phyloP scores from a whole-genome alignment of 1,284 basidiomycete genomes.

The Cryptococcus wingfieldii region DNA sequence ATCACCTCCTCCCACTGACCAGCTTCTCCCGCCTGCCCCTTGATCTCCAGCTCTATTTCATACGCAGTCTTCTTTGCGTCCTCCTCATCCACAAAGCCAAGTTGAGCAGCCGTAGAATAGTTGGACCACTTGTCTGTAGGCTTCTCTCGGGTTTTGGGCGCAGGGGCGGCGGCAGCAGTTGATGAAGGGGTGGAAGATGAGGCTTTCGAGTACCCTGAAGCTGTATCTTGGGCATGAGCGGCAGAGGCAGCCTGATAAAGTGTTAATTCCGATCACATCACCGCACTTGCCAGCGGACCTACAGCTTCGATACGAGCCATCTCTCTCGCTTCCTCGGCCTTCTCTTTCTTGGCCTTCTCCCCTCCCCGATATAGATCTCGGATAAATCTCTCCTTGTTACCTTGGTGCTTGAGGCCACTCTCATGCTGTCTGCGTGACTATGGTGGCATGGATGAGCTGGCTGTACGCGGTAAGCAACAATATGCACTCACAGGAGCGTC shows the following conservation, averaged over 20 bases:
- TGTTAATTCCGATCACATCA: not conserved
- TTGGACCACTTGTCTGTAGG: constrained; percentile 70
- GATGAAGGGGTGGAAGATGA: constrained; percentile 12
- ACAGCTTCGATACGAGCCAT: constrained; percentile 82
- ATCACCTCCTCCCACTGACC: constrained; percentile 81
- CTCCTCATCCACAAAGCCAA: constrained; percentile 67
- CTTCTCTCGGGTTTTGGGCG: constrained; percentile 41
- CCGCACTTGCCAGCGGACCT: constrained; percentile 24
- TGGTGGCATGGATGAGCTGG: constrained; percentile 8
- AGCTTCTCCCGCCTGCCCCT: constrained; percentile 63
- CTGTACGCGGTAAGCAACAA: not conserved
- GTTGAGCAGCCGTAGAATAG: constrained; percentile 78
- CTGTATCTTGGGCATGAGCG: constrained; percentile 35
- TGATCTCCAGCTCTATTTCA: constrained; percentile 58
- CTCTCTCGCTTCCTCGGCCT: constrained; percentile 77
- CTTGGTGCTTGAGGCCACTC: constrained; percentile 87
- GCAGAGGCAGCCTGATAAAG: constrained; percentile 31
- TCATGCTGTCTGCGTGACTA: constrained; percentile 86
- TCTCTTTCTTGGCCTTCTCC: constrained; percentile 79
- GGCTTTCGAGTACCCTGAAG: constrained; percentile 3
- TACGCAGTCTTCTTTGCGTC: constrained; percentile 54
- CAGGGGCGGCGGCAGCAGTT: constrained; percentile 22
- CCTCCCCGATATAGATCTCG: constrained; percentile 89
- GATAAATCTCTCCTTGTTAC: constrained; percentile 87
- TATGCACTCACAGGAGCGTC: constrained; percentile 63